phyloP scores from a whole-genome alignment of 2,329 filamentous ascomycete genomes.

The Fusarium burgessii region DNA sequence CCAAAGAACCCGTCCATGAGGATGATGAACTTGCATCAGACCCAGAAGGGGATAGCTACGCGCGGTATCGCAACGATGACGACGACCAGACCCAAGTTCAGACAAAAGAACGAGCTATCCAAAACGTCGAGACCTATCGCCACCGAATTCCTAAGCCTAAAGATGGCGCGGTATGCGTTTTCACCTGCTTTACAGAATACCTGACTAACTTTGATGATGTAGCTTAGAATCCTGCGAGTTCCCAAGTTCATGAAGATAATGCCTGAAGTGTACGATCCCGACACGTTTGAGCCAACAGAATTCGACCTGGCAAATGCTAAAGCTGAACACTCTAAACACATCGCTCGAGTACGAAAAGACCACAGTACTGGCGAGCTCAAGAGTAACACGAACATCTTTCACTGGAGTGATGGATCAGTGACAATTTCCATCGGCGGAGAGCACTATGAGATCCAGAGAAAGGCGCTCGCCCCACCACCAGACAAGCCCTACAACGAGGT shows the following conservation, averaged over 20 bases:
- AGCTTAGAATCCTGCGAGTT: constrained; percentile 78
- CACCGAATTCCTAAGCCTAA: constrained; percentile 78
- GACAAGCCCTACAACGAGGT: constrained; percentile 72
- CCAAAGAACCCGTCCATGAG: constrained; percentile 71
- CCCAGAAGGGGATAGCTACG: constrained; percentile 58
- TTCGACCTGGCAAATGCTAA: constrained; percentile 66
- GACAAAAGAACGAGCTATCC: constrained; percentile 67
- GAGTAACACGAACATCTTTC: constrained; percentile 80
- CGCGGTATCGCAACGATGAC: constrained; percentile 57
- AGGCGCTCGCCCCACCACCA: constrained; percentile 72
- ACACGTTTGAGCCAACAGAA: constrained; percentile 71
- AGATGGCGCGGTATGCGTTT: constrained; percentile 72
- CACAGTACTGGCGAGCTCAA: constrained; percentile 73
- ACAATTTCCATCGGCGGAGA: constrained; percentile 80
- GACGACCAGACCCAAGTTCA: constrained; percentile 59
- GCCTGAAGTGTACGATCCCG: constrained; percentile 73
- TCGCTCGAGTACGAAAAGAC: constrained; percentile 77
- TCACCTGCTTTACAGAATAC: background rate
- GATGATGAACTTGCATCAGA: constrained; percentile 72
- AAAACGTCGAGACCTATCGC: constrained; percentile 73
- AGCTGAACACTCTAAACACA: constrained; percentile 70
- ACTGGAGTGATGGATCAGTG: constrained; percentile 83
- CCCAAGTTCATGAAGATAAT: constrained; percentile 79
- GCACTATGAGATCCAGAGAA: constrained; percentile 80
- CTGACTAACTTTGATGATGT: constrained; percentile 9